phyloP scores from a whole-genome alignment of 768 basidiomycete genomes.

The Pulveroboletus frians region DNA sequence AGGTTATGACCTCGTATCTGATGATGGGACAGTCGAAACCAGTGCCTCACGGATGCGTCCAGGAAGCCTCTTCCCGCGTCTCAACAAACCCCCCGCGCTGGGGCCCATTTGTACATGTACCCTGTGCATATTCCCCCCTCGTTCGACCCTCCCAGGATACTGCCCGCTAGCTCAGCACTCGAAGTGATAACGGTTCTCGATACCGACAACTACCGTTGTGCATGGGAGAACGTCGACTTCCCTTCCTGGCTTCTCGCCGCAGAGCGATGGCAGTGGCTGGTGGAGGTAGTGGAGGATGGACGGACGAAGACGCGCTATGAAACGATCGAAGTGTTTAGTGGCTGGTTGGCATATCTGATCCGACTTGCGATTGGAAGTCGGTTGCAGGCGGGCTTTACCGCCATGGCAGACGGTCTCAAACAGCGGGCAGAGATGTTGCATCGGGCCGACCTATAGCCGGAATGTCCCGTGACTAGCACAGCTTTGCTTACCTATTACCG shows the following conservation, averaged over 20 bases:
- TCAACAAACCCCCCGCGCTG: slow-evolving; percentile 47
- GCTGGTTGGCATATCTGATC: slow-evolving; percentile 50
- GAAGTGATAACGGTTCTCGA: slow-evolving; percentile 49
- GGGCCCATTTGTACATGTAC: slow-evolving; percentile 42
- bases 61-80: slow-evolving; percentile 34
- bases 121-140: slow-evolving; percentile 60
- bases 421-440: slow-evolving; percentile 37
- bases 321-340: slow-evolving; percentile 55
- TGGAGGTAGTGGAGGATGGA: slow-evolving; percentile 40
- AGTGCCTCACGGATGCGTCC: slow-evolving; percentile 40
- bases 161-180: slow-evolving; percentile 38
- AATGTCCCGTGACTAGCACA: not conserved
- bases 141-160: slow-evolving; percentile 34
- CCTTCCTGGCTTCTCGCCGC: slow-evolving; percentile 47
- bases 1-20: not conserved
- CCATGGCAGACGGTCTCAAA: slow-evolving; percentile 57
- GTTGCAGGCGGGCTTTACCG: slow-evolving; percentile 43
- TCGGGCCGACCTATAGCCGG: not conserved
- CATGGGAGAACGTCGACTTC: slow-evolving; percentile 45
- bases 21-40: slow-evolving; percentile 40
- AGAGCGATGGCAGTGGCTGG: slow-evolving; percentile 62
- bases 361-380: slow-evolving; percentile 39
- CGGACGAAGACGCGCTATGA: slow-evolving; percentile 55
- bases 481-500: not conserved
- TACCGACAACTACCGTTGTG: slow-evolving; percentile 46